A percentile compares a stretch with the other conserved stretches of the same genome.
Evolutionary conservation across 2,329 filamentous ascomycete species (phyloP).

Genomic region (Eurotiales sp.): DNA sequence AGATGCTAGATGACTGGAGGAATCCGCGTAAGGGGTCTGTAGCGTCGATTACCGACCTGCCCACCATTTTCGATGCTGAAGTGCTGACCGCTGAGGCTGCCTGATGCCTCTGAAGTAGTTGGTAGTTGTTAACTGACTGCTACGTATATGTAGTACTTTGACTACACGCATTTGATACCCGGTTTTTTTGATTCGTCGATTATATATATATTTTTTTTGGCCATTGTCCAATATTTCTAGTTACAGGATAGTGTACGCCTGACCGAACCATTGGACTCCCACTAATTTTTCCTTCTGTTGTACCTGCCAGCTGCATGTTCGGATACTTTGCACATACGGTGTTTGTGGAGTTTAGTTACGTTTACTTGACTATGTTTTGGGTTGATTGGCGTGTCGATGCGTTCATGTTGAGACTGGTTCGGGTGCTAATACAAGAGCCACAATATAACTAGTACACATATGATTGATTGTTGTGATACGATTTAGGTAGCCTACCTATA

Average conservation of each 20-base stretch:
- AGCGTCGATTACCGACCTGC: constrained; percentile 10
- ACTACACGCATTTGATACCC: neutral
- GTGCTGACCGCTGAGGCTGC: constrained; percentile 7
- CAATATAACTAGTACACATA: too few species aligned
- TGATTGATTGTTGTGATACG: too few species aligned
- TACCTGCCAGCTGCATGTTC: neutral
- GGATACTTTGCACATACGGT: neutral
- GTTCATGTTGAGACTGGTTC: too few species aligned
- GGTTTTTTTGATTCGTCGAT: constrained; percentile 2
- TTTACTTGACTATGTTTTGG: too few species aligned
- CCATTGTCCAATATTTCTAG: too few species aligned
- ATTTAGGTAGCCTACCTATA: too few species aligned
- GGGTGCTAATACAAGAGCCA: too few species aligned
- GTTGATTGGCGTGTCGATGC: too few species aligned
- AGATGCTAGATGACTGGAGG: constrained; percentile 71
- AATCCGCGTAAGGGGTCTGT: constrained; percentile 30
- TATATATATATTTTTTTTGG: too few species aligned
- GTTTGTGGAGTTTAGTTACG: neutral
- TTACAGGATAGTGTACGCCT: too few species aligned
- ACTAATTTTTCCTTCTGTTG: neutral
- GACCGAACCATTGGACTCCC: neutral
- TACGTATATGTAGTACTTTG: neutral
- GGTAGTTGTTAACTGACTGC: too few species aligned
- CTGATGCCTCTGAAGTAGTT: too few species aligned
- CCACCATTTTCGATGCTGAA: constrained; percentile 13